Percentiles rank a stretch among this genome's conserved stretches.
Evolutionary conservation across 305 asterid species (phyloP).

Genomic region (Ajuga reptans): DNA sequence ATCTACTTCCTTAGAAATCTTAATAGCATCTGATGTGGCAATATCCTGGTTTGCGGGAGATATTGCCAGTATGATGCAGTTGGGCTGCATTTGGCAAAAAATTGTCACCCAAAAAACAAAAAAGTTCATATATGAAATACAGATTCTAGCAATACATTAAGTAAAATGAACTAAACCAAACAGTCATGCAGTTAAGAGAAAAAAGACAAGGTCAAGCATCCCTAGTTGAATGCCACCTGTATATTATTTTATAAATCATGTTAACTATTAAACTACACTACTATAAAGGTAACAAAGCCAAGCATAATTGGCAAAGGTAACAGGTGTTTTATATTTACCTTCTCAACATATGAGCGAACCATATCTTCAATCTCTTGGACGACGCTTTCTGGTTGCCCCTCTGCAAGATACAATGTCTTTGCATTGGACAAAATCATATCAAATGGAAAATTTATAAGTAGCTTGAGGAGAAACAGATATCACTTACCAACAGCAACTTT

Average conservation of each 20-base stretch:
- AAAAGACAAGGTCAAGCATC: not conserved
- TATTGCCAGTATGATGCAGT: constrained; percentile 79
- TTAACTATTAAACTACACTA: not conserved
- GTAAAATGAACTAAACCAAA: not conserved
- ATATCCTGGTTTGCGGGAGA: constrained; percentile 97
- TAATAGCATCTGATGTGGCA: constrained; percentile 95
- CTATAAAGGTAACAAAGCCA: not conserved
- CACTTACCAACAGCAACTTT: constrained; percentile 80
- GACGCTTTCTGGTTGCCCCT: constrained; percentile 85
- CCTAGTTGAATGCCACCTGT: not conserved
- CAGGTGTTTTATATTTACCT: constrained; percentile 37
- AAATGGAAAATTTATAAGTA: constrained; percentile 5
- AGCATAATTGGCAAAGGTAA: not conserved
- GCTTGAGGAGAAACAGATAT: not conserved
- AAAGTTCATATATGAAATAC: not conserved
- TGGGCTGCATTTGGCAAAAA: constrained; percentile 49
- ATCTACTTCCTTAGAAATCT: constrained; percentile 84
- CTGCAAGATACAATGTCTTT: constrained; percentile 38
- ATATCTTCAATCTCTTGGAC: constrained; percentile 77
- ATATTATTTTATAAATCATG: not conserved
- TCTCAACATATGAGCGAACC: constrained; percentile 75
- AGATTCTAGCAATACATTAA: not conserved
- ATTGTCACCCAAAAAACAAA: not conserved
- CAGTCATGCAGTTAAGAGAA: not conserved
- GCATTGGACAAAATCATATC: constrained; percentile 16